Percentiles rank a stretch among this genome's conserved stretches.
These are phyloP conservation scores for Colletotrichum spaethianum DNA, from an alignment of 2,329 filamentous ascomycete genomes.

Conservation along the genomic window DNA sequence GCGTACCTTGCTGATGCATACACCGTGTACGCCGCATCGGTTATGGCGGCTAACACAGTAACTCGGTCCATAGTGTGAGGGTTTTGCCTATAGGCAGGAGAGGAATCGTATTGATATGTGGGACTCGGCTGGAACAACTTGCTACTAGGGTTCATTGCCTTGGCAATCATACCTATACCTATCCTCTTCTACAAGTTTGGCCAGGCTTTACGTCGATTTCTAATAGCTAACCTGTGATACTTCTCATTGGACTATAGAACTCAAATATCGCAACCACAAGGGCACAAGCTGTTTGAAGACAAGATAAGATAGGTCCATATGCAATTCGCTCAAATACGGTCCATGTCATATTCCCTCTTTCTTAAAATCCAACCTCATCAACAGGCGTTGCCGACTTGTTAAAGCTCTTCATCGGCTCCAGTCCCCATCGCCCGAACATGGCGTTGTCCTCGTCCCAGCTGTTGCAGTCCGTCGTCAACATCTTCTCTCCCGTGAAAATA, in stretches of 20 bases:
- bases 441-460: conserved; percentile 90
- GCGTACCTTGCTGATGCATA: conserved; percentile 76
- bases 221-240: background rate
- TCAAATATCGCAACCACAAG: background rate
- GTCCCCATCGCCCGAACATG: conserved; percentile 88
- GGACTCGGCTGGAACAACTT: conserved; percentile 42
- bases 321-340: background rate
- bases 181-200: conserved; percentile 62
- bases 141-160: conserved; percentile 57
- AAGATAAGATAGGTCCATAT: too few relatives aligned
- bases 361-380: background rate
- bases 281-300: background rate
- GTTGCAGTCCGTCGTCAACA: conserved; percentile 92
- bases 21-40: conserved; percentile 58
- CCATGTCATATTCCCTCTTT: background rate
- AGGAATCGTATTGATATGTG: conserved; percentile 28
- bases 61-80: conserved; percentile 60
- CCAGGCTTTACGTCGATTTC: conserved; percentile 46
- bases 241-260: background rate
- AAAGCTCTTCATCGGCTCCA: conserved; percentile 80
- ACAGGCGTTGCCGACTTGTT: conserved; percentile 49
- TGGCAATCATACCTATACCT: conserved; percentile 60
- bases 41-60: conserved; percentile 74
- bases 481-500: conserved; percentile 96
- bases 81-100: conserved; percentile 32